A percentile compares a stretch with the other conserved stretches of the same genome.
Conservation (phyloP, 352 stramenopile species). For the Saprolegnia parasitica region DNA sequence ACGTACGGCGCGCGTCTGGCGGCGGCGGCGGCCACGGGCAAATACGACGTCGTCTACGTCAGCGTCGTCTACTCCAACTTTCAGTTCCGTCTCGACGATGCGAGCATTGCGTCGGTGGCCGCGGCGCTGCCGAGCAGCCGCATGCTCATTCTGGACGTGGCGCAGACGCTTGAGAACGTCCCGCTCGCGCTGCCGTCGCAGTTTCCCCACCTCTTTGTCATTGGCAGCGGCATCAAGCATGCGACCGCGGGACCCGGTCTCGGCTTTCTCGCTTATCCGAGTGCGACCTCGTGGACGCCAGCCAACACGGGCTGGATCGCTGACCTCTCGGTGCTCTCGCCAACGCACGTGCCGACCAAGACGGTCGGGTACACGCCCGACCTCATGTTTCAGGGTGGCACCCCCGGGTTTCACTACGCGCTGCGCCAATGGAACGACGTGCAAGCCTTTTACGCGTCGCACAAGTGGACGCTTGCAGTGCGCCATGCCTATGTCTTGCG, state of each 20-base stretch:
- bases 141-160: conserved; percentile 24
- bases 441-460: conserved; percentile 8
- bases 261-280: conserved; percentile 19
- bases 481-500: conserved; percentile 14
- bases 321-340: neutral
- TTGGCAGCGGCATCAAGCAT: conserved; percentile 27
- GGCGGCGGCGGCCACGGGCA: neutral
- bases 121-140: neutral
- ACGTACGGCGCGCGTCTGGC: conserved; percentile 3
- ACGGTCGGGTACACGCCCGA: conserved; percentile 18
- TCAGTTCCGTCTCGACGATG: conserved; percentile 11
- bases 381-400: conserved; percentile 3
- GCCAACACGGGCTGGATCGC: conserved; percentile 25
- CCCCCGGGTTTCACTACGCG: conserved; percentile 10
- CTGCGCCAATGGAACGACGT: conserved; percentile 22
- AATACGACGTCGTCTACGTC: conserved; percentile 6
- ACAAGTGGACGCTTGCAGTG: neutral
- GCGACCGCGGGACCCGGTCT: conserved; percentile 17
- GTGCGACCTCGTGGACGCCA: neutral
- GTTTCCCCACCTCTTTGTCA: neutral
- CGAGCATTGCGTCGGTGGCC: neutral
- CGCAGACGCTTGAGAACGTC: conserved; percentile 22
- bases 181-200: neutral
- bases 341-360: neutral
- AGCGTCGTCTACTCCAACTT: conserved; percentile 27